Evolutionary conservation across 2,329 filamentous ascomycete genomes (phyloP), one percentile per base, ranked within the genome.

Genomic region (Xylariomycetidae sp.): DNA sequence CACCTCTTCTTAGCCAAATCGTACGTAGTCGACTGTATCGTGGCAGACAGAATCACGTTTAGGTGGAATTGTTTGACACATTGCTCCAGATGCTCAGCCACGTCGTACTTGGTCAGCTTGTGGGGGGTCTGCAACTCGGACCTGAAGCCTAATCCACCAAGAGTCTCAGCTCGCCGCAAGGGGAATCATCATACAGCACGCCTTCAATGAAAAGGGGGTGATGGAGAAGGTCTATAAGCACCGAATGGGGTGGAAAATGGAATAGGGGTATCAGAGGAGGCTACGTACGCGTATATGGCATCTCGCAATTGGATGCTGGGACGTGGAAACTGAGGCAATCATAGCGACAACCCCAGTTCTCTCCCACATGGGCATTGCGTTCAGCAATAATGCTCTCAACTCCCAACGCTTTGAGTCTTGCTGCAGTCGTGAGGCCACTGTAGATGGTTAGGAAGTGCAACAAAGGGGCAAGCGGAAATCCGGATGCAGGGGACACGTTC

Each of bases 261-360:
- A n/a, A n/a, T n/a, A n/a, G n/a, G n/a, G n/a, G n/a, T n/a, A n/a
- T n/a, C n/a, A n/a, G n/a, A n/a, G n/a, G n/a, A n/a, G n/a, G n/a
- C n/a, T n/a, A n/a, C n/a, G n/a, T n/a, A n/a, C n/a, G n/a, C n/a
- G n/a, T n/a, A 8, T 4, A 6, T 0, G 63, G 61, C 33, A 60
- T 38, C 14, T 64, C 53, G 33, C 56, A 60, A 23, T 44, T 49
- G 1, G 56, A 50, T 1, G 59, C 62, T 5, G 57, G 56, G 3
- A 64, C 41, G 31, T 67, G 64, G 26, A 67, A 62, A 9, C 42
- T 41, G 33, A 63, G 25, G 30, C 43, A 56, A 31, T 66, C 61
- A 30, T 67, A 65, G 3, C 63, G 54, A 3, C 45, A 37, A 1
- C 46, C 45, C 63, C 63, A 67, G 35, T 61, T 65, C 35, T 65